Percentiles rank a stretch among this genome's conserved stretches.
Conservation (phyloP, 169 alveolate species). For the Plasmodium gonderi region DNA sequence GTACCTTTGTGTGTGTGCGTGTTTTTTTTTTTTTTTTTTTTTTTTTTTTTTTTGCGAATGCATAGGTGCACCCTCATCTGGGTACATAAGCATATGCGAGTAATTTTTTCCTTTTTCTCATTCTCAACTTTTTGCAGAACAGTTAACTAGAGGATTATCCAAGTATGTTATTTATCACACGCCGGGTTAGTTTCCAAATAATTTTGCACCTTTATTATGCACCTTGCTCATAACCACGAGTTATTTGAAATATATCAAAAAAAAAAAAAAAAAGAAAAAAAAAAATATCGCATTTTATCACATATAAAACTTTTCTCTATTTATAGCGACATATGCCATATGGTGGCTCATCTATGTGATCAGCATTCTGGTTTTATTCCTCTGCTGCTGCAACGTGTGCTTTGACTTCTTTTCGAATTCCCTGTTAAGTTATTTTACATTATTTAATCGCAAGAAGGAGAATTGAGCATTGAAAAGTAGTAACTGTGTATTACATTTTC, state of each 20-base stretch:
- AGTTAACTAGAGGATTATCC: constrained; percentile 31
- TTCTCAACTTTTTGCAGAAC: constrained; percentile 12
- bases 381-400: constrained; percentile 69
- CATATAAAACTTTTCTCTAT: neutral
- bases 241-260: no score
- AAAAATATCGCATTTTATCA: neutral
- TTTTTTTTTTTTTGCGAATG: constrained; percentile 26
- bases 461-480: neutral
- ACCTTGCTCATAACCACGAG: neutral
- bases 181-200: constrained; percentile 17
- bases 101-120: neutral
- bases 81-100: no score
- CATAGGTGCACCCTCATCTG: no score
- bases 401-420: constrained; percentile 49
- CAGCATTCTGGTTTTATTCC: constrained; percentile 62
- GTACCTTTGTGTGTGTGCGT: neutral
- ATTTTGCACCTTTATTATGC: neutral
- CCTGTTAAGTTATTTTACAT: constrained; percentile 27
- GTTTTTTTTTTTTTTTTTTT: neutral
- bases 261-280: no score
- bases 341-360: constrained; percentile 71
- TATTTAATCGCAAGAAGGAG: constrained; percentile 13
- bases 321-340: constrained; percentile 56
- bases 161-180: constrained; percentile 71
- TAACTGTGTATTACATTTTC: no score